Evolutionary conservation across 2,329 filamentous ascomycete genomes (phyloP).

Genomic region (Colletotrichum sp.): DNA sequence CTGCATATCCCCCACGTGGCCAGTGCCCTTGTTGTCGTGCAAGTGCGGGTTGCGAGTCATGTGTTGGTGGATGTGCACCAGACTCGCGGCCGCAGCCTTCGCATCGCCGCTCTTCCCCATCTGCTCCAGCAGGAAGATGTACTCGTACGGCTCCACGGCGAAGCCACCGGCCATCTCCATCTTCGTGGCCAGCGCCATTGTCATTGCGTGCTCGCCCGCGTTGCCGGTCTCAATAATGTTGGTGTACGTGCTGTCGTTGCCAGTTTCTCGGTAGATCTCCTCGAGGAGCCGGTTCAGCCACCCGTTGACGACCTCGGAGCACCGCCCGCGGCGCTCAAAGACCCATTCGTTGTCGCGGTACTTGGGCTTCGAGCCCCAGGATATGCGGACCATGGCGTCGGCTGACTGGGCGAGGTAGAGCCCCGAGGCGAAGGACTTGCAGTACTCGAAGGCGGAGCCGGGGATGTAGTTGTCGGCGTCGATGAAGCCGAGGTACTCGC

Average conservation of each 20-base stretch:
- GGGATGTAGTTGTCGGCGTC: slow-evolving; percentile 7
- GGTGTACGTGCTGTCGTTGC: not conserved
- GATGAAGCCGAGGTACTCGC: slow-evolving; percentile 5
- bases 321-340: not conserved
- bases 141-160: slow-evolving; percentile 1
- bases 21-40: slow-evolving; percentile 6
- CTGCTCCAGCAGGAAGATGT: not conserved
- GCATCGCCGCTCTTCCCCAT: not conserved
- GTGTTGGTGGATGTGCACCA: not conserved
- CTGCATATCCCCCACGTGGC: slow-evolving; percentile 3
- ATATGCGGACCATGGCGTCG: slow-evolving; percentile 1
- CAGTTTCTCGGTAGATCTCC: not conserved
- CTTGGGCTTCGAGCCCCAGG: slow-evolving; percentile 2
- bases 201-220: slow-evolving; percentile 5
- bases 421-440: not conserved
- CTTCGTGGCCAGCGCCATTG: not conserved
- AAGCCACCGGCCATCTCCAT: slow-evolving; percentile 1
- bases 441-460: slow-evolving; percentile 4
- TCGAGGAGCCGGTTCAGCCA: not conserved
- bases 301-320: not conserved
- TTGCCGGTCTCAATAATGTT: not conserved
- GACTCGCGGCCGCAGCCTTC: no score
- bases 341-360: not conserved
- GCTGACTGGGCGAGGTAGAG: not conserved
- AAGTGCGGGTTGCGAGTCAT: slow-evolving; percentile 4